Conservation (phyloP, 495 filamentous ascomycete species). For the Melanomma pulvis-pyrius region DNA sequence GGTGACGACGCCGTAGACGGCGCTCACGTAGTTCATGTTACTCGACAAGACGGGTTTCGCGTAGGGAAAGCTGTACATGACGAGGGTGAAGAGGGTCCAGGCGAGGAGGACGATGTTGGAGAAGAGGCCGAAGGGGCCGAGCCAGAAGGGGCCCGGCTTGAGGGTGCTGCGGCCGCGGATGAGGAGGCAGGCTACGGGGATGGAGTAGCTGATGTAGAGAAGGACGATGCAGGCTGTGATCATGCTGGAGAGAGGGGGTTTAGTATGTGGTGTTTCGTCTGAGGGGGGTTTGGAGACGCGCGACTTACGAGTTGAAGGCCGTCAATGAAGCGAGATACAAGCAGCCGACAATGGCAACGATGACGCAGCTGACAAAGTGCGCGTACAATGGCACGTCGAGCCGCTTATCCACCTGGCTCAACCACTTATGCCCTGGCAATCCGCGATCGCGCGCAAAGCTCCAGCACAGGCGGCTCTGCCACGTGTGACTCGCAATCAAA, state of each 20-base stretch:
- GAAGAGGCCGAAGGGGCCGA: slow-evolving; percentile 39
- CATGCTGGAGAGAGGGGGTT: slow-evolving; percentile 32
- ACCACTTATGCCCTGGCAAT: slow-evolving; percentile 53
- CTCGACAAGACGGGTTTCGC: slow-evolving; percentile 33
- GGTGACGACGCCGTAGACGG: slow-evolving; percentile 38
- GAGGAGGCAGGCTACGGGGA: slow-evolving; percentile 39
- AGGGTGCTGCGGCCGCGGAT: slow-evolving; percentile 38
- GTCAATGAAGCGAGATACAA: slow-evolving; percentile 59
- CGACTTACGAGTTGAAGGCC: slow-evolving; percentile 58
- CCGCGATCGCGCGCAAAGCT: slow-evolving; percentile 63
- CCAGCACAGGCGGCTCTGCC: slow-evolving; percentile 63
- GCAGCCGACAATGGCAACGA: slow-evolving; percentile 56
- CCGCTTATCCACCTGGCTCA: slow-evolving; percentile 53
- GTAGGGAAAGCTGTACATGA: slow-evolving; percentile 45
- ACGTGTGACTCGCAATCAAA: slow-evolving; percentile 59
- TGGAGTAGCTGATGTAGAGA: slow-evolving; percentile 42
- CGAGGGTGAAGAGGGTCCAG: slow-evolving; percentile 43
- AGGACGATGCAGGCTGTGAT: slow-evolving; percentile 42
- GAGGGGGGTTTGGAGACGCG: neutral
- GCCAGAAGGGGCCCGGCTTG: slow-evolving; percentile 43
- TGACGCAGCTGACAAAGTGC: slow-evolving; percentile 53
- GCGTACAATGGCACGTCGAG: slow-evolving; percentile 60
- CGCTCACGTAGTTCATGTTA: slow-evolving; percentile 43
- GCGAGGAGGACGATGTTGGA: slow-evolving; percentile 38
- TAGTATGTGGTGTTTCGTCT: neutral